These are phyloP conservation scores for Populus hybrid DNA, from an alignment of 441 rosid genomes.

Conservation along the genomic window DNA sequence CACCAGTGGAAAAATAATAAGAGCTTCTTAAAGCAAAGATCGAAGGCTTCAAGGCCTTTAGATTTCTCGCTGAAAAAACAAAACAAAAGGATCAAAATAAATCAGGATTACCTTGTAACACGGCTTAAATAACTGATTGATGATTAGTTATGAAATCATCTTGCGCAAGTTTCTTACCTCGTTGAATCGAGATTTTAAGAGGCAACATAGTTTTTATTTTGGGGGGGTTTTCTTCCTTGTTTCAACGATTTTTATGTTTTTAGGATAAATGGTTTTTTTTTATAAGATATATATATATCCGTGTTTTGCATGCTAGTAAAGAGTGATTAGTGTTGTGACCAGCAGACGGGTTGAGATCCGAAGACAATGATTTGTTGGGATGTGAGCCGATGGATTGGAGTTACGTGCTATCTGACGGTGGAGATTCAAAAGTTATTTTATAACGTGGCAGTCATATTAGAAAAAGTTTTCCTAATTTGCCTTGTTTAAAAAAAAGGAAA, in stretches of 20 bases:
- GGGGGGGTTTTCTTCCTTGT: not conserved
- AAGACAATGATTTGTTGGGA: not conserved
- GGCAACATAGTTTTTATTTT: constrained; percentile 25
- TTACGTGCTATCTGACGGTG: not conserved
- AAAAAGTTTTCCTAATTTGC: not conserved
- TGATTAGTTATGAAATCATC: not conserved
- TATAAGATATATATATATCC: not conserved
- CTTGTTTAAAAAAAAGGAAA: too few species aligned
- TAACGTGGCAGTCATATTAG: not conserved
- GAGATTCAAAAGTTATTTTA: constrained; percentile 6
- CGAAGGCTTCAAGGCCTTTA: constrained; percentile 46
- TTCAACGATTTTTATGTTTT: not conserved
- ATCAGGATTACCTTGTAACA: not conserved
- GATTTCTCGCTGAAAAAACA: constrained; percentile 45
- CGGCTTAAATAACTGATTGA: not conserved
- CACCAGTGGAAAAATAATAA: constrained; percentile 45
- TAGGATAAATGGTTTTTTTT: too few species aligned
- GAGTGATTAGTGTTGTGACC: not conserved
- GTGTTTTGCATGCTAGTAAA: not conserved
- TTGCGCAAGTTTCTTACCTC: constrained; percentile 30
- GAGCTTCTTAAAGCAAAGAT: constrained; percentile 32
- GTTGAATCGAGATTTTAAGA: constrained; percentile 37
- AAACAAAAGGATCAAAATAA: constrained; percentile 5
- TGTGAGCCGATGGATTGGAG: not conserved
- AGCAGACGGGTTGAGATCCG: not conserved